Percentiles rank a stretch among this genome's conserved stretches.
phyloP scores from a whole-genome alignment of 2,329 filamentous ascomycete species.

The Arthrobotrys sphaeroides region DNA sequence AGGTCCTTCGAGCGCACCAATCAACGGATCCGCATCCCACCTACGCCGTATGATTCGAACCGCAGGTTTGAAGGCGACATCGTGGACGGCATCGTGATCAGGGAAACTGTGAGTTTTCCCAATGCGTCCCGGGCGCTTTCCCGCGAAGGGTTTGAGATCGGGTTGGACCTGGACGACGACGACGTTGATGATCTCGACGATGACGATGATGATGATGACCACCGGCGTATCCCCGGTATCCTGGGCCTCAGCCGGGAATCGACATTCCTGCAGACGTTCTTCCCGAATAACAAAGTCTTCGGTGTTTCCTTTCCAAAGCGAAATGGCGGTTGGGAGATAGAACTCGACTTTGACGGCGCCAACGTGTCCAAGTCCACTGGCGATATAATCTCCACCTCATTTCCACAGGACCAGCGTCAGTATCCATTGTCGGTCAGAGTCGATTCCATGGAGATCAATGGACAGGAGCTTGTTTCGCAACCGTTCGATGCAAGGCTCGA shows the following conservation, averaged over 20 bases:
- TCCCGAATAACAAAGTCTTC: slow-evolving; percentile 24
- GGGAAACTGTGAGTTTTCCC: slow-evolving; percentile 14
- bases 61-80: background rate
- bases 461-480: slow-evolving; percentile 12
- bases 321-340: background rate
- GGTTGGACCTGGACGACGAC: slow-evolving; percentile 7
- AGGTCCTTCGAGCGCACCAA: slow-evolving; percentile 4
- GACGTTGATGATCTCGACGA: slow-evolving; percentile 1
- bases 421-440: slow-evolving; percentile 8
- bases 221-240: background rate
- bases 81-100: slow-evolving; percentile 1
- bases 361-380: slow-evolving; percentile 3
- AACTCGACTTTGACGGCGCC: slow-evolving; percentile 9
- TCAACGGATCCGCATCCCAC: background rate
- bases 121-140: background rate
- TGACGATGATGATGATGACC: background rate
- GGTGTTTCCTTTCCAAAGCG: slow-evolving; percentile 12
- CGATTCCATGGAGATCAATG: slow-evolving; percentile 25
- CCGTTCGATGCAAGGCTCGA: slow-evolving; percentile 17
- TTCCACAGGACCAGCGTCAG: background rate
- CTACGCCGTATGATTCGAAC: slow-evolving; percentile 3
- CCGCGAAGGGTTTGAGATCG: slow-evolving; percentile 5
- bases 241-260: slow-evolving; percentile 11
- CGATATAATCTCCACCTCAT: background rate
- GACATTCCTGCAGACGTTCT: slow-evolving; percentile 14